Evolutionary conservation across 2,329 filamentous ascomycete genomes (phyloP).

Genomic region (Ophiobolus disseminans): DNA sequence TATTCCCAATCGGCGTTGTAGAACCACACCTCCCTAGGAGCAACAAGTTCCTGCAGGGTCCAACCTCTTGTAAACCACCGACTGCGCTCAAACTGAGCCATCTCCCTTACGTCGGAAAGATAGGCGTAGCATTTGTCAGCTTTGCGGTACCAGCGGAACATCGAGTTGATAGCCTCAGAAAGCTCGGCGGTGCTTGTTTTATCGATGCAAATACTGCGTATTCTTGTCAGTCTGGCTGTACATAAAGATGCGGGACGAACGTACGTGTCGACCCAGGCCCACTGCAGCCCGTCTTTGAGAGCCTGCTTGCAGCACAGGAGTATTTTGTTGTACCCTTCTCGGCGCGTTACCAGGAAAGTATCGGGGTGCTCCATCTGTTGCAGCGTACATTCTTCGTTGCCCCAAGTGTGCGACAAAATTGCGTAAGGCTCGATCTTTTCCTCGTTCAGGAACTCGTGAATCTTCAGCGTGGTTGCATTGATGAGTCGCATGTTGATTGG

Average conservation of each 20-base stretch:
- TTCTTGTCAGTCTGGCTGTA: background rate
- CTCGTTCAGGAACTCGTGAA: background rate
- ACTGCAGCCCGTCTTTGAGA: background rate
- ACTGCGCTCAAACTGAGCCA: conserved; percentile 10
- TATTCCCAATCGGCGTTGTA: conserved; percentile 13
- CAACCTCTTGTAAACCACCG: conserved; percentile 21
- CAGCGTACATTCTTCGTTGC: background rate
- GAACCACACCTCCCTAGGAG: conserved; percentile 15
- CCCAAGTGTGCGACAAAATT: conserved; percentile 12
- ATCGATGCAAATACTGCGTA: background rate
- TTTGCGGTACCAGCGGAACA: conserved; percentile 19
- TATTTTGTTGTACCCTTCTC: background rate
- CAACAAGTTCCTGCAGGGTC: conserved; percentile 24
- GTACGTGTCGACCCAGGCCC: background rate
- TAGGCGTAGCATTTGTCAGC: conserved; percentile 13
- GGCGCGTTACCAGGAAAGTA: background rate
- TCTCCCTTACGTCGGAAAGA: background rate
- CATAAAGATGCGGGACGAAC: no score
- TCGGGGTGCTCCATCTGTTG: background rate
- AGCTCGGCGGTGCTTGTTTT: conserved; percentile 10
- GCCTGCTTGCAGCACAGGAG: background rate
- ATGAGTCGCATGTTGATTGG: background rate
- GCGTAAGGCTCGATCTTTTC: conserved; percentile 4
- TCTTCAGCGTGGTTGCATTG: background rate
- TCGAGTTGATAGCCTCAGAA: conserved; percentile 25